Evolutionary conservation across 1,284 basidiomycete genomes (phyloP).

Genomic region (Cutaneotrichosporon cavernicola): DNA sequence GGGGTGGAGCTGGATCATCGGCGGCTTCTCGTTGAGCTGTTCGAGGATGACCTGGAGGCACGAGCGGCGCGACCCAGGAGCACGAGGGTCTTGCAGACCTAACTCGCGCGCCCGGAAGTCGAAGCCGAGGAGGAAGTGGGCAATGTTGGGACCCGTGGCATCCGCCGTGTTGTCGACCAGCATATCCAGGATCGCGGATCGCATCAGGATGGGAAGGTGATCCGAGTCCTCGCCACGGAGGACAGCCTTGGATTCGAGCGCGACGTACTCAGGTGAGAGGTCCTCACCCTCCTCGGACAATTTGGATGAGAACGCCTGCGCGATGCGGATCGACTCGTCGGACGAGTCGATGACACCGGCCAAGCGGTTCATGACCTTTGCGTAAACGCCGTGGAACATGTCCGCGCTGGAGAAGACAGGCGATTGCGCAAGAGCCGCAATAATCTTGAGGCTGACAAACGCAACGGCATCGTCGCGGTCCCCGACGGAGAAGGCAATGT

Average conservation of each 20-base stretch:
- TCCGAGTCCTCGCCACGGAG: constrained; percentile 31
- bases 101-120: constrained; percentile 57
- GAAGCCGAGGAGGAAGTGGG: constrained; percentile 83
- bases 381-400: constrained; percentile 61
- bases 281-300: constrained; percentile 63
- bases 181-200: constrained; percentile 79
- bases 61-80: constrained; percentile 66
- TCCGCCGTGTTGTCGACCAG: constrained; percentile 76
- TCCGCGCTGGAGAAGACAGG: constrained; percentile 59
- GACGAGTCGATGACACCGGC: constrained; percentile 78
- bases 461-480: constrained; percentile 70
- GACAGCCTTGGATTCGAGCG: constrained; percentile 31
- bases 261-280: constrained; percentile 43
- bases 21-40: constrained; percentile 64
- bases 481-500: constrained; percentile 79
- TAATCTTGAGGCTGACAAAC: constrained; percentile 75
- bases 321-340: constrained; percentile 79
- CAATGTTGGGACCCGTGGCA: constrained; percentile 74
- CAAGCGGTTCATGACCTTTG: constrained; percentile 59
- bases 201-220: constrained; percentile 59
- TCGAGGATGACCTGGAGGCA: constrained; percentile 80
- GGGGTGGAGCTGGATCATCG: constrained; percentile 67
- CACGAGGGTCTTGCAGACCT: constrained; percentile 58
- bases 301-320: constrained; percentile 71
- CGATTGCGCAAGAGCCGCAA: constrained; percentile 64